Evolutionary conservation across 2,329 filamentous ascomycete species (phyloP), one percentile per base, ranked within the genome.

Genomic region (Colletotrichum filicis): DNA sequence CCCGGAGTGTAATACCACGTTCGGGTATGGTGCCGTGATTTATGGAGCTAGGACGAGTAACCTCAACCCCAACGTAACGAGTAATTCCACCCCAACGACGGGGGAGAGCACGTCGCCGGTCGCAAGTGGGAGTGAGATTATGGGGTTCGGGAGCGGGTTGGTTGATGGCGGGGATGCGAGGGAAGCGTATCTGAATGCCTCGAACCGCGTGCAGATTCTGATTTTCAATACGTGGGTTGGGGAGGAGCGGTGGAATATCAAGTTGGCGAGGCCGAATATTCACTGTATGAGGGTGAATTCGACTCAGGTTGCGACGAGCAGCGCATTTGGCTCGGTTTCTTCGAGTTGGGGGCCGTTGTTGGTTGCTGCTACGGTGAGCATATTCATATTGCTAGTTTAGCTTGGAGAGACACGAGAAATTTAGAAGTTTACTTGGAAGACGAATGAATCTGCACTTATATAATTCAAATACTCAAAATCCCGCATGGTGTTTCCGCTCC

Each of bases 271-370:
- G 3, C 30, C 57, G 1, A 46, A 71, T n/a, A 3, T 68, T 4
- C 58, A 62, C 12, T 71, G 69, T 28, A 63, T 68, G 69, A 52
- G 69, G 26, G 69, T 42, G 2, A 62, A 63, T 49, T 28, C 58
- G 16, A 52, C 65, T 22, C 16, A 1, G 19, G 19, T 22, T 22
- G 7, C 42, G 0, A n/a, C 19, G 19, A 49, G 7, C n/a, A 9
- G 7, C 19, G 42, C 42, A 19, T n/a, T 9, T 19, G 8, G 8
- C 42, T n/a, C 19, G 42, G 42, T 8, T 22, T 42, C 16, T 7
- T 22, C n/a, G 42, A 49, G 8, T 49, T 11, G 19, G 4, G 42
- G 7, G 19, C 5, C 2, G 0, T 9, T 49, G 8, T 4, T 22
- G 42, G 42, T 11, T 49, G 19, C 42, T 22, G 42, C 42, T 22